Evolutionary conservation across 805 yeast genomes (phyloP).

Genomic region (Pichia paraexigua): DNA sequence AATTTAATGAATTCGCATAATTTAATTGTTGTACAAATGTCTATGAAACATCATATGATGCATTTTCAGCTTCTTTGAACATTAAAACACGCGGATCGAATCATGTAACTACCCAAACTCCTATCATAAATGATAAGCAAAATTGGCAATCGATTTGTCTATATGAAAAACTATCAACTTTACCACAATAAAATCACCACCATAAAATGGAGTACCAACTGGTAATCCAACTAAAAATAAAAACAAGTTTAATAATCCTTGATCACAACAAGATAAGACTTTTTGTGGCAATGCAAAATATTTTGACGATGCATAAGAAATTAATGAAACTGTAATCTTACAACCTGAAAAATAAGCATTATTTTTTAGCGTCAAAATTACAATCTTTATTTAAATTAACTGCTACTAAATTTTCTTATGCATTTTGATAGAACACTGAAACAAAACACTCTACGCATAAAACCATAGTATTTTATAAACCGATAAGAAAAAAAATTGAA

Average conservation of each 20-base stretch:
- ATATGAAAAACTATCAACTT: constrained; percentile 38
- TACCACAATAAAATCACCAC: constrained; percentile 37
- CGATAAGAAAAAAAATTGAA: constrained; percentile 51
- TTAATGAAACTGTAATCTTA: constrained; percentile 38
- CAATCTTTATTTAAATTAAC: constrained; percentile 42
- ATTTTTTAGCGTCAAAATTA: constrained; percentile 38
- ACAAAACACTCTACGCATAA: constrained; percentile 55
- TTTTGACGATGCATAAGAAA: constrained; percentile 47
- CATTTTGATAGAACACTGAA: constrained; percentile 58
- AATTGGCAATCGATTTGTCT: constrained; percentile 54
- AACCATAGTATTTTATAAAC: constrained; percentile 58
- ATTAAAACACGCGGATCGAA: constrained; percentile 64
- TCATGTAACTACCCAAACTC: constrained; percentile 65
- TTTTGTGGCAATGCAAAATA: constrained; percentile 50
- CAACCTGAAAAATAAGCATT: constrained; percentile 61
- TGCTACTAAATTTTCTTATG: constrained; percentile 45
- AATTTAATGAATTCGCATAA: constrained; percentile 53
- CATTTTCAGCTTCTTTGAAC: constrained; percentile 59
- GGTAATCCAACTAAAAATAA: constrained; percentile 56
- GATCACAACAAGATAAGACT: constrained; percentile 45
- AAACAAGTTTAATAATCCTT: constrained; percentile 41
- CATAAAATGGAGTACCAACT: constrained; percentile 38
- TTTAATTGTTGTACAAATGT: constrained; percentile 48
- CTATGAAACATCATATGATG: constrained; percentile 51
- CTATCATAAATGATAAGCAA: constrained; percentile 41